Evolutionary conservation across 805 yeast genomes (phyloP).

Genomic region (Candida verbasci): DNA sequence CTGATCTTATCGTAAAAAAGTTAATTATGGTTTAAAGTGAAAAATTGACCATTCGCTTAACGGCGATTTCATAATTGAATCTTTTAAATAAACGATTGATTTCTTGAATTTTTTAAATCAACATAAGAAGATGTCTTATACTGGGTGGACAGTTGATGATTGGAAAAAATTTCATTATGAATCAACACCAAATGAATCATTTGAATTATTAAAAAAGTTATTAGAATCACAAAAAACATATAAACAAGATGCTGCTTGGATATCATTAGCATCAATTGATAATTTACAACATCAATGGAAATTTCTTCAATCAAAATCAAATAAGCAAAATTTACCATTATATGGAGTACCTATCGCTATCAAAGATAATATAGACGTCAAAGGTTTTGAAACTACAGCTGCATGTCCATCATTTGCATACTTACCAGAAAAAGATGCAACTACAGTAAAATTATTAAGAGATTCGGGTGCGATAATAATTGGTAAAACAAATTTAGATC

Average conservation of each 20-base stretch:
- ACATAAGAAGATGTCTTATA: constrained; percentile 11
- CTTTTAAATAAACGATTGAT: neutral
- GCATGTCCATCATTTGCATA: constrained; percentile 88
- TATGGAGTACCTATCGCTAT: constrained; percentile 95
- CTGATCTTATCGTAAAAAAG: constrained; percentile 4
- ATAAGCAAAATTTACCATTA: constrained; percentile 56
- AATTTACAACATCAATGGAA: constrained; percentile 74
- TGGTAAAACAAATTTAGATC: constrained; percentile 95
- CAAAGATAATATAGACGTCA: constrained; percentile 91
- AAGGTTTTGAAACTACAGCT: constrained; percentile 81
- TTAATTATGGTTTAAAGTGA: too few relatives aligned
- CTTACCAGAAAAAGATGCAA: constrained; percentile 66
- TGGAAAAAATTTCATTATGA: constrained; percentile 70
- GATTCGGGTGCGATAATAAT: constrained; percentile 89
- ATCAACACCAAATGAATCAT: constrained; percentile 59
- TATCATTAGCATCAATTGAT: constrained; percentile 64
- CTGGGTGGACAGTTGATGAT: constrained; percentile 79
- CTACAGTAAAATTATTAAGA: constrained; percentile 67
- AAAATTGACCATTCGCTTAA: constrained; percentile 2
- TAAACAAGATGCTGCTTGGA: constrained; percentile 80
- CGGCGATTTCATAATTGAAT: neutral
- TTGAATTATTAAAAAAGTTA: constrained; percentile 41
- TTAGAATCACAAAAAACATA: constrained; percentile 39
- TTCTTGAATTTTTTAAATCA: neutral
- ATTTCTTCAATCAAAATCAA: constrained; percentile 57